Evolutionary conservation across 139 green algal genomes (phyloP).

Genomic region (Chlorella sp.): DNA sequence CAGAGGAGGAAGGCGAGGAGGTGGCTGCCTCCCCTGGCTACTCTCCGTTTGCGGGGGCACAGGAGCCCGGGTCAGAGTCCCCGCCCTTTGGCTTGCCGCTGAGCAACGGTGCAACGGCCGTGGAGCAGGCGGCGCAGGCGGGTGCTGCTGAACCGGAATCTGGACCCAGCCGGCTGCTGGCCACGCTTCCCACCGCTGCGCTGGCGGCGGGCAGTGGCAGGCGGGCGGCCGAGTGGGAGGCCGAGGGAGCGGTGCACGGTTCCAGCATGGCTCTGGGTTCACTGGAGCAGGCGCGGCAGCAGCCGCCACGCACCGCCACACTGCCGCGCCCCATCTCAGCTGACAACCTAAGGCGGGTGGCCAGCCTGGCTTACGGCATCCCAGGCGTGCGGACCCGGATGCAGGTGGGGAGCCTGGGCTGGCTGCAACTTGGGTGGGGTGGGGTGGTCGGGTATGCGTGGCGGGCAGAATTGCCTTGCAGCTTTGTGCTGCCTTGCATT

Average conservation of each 20-base stretch:
- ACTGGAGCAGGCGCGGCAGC: not conserved
- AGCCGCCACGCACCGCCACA: not conserved
- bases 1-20: not conserved
- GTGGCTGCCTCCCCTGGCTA: not conserved
- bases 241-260: not conserved
- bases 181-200: not conserved
- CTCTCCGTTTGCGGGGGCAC: not conserved
- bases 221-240: not conserved
- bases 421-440: too few species aligned
- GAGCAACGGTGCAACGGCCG: not conserved
- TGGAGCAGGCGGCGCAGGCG: too few species aligned
- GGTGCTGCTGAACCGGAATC: too few species aligned
- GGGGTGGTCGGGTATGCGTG: too few species aligned
- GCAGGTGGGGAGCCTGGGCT: too few species aligned
- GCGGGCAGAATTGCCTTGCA: not conserved
- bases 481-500: too few species aligned
- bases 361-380: not conserved
- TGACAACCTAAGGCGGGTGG: not conserved
- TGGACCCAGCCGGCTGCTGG: not conserved
- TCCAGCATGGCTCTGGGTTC: not conserved
- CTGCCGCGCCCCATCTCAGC: constrained; percentile 9
- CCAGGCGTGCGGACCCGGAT: constrained; percentile 1
- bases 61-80: constrained; percentile 3
- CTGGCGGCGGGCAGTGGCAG: not conserved
- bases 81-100: not conserved